phyloP scores from a whole-genome alignment of 768 basidiomycete genomes.

The Rhodotorula diobovata region DNA sequence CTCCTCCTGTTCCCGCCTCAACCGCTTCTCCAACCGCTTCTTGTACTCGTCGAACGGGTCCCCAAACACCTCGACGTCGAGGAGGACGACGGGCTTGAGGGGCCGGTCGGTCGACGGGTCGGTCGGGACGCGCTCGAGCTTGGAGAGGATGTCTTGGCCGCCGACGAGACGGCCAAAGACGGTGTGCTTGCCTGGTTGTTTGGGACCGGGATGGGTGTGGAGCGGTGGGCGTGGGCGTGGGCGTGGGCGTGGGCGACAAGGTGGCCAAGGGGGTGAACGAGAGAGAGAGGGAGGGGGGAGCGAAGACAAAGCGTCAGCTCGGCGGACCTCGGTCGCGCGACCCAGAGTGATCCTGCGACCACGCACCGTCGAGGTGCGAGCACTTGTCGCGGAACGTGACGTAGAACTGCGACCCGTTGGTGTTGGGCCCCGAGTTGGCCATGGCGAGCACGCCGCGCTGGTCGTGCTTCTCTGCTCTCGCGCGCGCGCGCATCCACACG shows the following conservation, averaged over 20 bases:
- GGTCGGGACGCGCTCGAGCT: constrained; percentile 71
- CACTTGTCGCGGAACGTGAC: constrained; percentile 72
- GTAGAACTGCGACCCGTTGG: constrained; percentile 89
- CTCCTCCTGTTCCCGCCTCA: constrained; percentile 54
- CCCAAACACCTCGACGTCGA: constrained; percentile 40
- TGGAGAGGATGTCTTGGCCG: constrained; percentile 81
- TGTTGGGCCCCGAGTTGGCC: constrained; percentile 89
- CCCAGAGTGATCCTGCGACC: constrained; percentile 44
- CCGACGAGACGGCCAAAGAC: constrained; percentile 97
- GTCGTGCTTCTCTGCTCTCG: constrained; percentile 47
- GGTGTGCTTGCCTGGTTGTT: constrained; percentile 43
- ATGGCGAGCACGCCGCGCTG: constrained; percentile 79
- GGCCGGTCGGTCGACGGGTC: constrained; percentile 79
- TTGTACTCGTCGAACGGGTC: constrained; percentile 96
- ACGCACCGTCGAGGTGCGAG: constrained; percentile 83
- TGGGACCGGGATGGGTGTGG: too few species aligned
- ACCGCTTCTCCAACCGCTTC: constrained; percentile 60
- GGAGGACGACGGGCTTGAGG: constrained; percentile 65
- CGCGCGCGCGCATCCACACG: background rate
- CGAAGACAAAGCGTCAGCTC: background rate
- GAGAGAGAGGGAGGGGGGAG: too few species aligned
- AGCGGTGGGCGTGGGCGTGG: too few species aligned
- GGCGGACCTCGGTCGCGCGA: accelerated
- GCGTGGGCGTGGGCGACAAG: background rate
- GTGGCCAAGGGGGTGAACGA: background rate